Base-by-base conservation (phyloP, 2,329 filamentous ascomycete genomes). In the Thermochaetoides dissita region DNA sequence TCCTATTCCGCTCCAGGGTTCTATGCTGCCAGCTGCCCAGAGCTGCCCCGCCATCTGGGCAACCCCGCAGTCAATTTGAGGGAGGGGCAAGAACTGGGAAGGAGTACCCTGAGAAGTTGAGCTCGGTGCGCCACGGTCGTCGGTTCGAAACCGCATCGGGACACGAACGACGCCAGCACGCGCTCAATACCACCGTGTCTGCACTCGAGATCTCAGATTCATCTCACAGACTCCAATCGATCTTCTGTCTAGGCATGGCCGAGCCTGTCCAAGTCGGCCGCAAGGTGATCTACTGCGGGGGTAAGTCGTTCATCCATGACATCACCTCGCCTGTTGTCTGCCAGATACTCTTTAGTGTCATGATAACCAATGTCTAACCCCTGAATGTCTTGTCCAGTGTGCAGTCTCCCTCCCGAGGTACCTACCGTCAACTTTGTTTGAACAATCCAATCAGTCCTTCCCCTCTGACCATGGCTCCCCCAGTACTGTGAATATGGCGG, bases 401-500 rank as follows among this genome's bases (percentile, higher is more conserved):
- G 76, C 63, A 72, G 72, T 46, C 63, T 81, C 43, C 76, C 76
- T 32, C 76, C 76, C 41, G 76, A 81, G 71, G 76, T 79, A 69
- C 48, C 35, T 28, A 2, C 34, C 32, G 10, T 30, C 7, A 31
- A 30, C 41, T 42, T 30, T 31, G 35, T 40, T 8, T 39, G 8
- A 12, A 36, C 17, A 35, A 5, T 12, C 30, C 37, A 37, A 38
- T 35, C 30, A 29, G 9, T 9, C 28, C 30, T 4, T 34, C n/a
- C 34, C 30, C n/a, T 10, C 29, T 24, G 17, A 24, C 17, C 17
- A 24, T 3, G 17, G 17, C 17, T n/a, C 10, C 29, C 35, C 34
- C 34, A 96, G 91, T 98, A 95, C 68, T 98, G 91, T 70, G 91
- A 98, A 67, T 96, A 95, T 64, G 91, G 91, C 58, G 89, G 88